Evolutionary conservation across 2,329 filamentous ascomycete species (phyloP), one percentile per base, ranked within the genome.

Genomic region (Scleromitrula shiraiana): DNA sequence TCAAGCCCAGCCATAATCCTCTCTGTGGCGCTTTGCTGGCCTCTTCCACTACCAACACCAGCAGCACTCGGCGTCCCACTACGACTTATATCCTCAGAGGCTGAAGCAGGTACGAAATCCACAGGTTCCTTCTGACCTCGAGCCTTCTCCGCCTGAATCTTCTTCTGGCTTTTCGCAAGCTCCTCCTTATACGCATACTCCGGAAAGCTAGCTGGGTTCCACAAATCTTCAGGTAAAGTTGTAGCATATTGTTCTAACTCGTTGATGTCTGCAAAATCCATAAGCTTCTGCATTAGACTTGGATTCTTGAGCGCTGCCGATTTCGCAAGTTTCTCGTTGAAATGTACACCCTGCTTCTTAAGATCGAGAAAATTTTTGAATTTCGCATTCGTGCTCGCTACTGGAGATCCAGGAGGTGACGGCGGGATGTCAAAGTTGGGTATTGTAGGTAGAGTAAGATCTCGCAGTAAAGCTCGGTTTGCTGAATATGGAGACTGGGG

Each of bases 321-420:
- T 49, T 75, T 73, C 29, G 83, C 77, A 7, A 93, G 70, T 52
- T 84, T 82, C 57, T 80, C 72, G 64, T 93, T 90, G 72, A 91
- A 91, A 66, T 93, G 87, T 14, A 82, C 73, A 4, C 82, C 82
- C 53, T 83, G 78, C 60, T 78, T 80, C 68, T 93, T 93, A n/a
- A 91, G 73, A 38, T 78, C 73, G 0, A 91, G 75, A 56, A 93
- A 91, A 50, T 80, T 78, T 53, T 79, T 75, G 57, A 91, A 83
- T 58, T 88, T 89, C 56, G 76, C 74, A 42, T 76, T 82, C 10
- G 80, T 67, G 65, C 35, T 67, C 56, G 27, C 70, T 0, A 71
- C 67, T 9, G 77, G 77, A 2, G 77, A 77, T 20, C 77, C 77
- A 0, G 83, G 81, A 1, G 86, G 86, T 4, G 85, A 88, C 8